Evolutionary conservation across 2,329 filamentous ascomycete species (phyloP).

Genomic region (Apiospora arundinis): DNA sequence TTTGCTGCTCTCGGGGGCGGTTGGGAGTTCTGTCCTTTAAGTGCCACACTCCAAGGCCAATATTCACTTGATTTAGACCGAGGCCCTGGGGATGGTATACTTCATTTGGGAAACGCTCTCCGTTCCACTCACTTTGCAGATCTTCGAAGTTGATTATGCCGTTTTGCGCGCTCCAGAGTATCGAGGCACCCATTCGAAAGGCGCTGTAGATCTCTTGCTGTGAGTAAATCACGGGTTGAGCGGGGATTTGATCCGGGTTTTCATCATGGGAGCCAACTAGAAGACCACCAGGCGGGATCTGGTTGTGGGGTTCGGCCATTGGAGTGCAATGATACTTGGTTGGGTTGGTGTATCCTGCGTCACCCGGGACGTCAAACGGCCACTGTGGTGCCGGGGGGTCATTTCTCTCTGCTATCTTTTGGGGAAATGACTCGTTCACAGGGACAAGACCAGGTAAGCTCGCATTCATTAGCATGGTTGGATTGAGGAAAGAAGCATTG

Average conservation of each 20-base stretch:
- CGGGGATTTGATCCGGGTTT: background rate
- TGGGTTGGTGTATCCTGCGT: no score
- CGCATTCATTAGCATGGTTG: background rate
- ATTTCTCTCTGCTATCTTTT: no score
- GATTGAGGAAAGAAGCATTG: background rate
- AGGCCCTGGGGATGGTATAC: no score
- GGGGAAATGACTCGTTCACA: background rate
- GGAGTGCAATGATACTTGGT: background rate
- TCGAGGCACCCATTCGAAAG: background rate
- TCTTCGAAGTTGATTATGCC: background rate
- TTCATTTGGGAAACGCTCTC: background rate
- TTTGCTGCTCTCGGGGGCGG: background rate
- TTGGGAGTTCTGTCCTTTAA: background rate
- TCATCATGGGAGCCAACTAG: background rate
- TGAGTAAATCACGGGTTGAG: background rate
- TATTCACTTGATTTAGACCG: background rate
- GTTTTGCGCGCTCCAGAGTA: background rate
- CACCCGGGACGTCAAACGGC: background rate
- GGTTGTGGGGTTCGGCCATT: no score
- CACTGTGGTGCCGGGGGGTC: no score
- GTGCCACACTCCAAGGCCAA: background rate
- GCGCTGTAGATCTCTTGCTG: background rate
- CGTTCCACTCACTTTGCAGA: background rate
- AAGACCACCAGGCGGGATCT: background rate
- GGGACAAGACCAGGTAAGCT: background rate